Conservation (phyloP, 2,329 filamentous ascomycete genomes). For the Alternaria novae-zelandiae region DNA sequence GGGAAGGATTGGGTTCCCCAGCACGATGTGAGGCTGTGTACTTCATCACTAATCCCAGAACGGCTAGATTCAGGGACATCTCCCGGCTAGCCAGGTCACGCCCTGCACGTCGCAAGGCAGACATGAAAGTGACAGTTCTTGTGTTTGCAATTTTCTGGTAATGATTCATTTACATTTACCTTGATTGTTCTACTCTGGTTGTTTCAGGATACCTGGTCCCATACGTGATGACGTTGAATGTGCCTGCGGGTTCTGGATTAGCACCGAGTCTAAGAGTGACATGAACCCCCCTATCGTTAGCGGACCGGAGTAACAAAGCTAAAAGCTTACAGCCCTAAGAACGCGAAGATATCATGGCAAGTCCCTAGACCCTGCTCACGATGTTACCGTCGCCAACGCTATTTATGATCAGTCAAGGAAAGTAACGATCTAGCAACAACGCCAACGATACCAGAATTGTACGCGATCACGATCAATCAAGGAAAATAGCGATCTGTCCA, state of each 20-base stretch:
- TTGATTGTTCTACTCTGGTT: too few species aligned
- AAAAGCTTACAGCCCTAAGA: not conserved
- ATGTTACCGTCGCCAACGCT: not conserved
- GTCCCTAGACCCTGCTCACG: not conserved
- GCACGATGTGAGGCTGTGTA: conserved; percentile 3
- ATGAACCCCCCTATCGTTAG: not conserved
- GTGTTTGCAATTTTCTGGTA: too few species aligned
- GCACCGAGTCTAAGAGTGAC: too few species aligned
- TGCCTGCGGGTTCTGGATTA: too few species aligned
- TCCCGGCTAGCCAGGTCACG: not conserved
- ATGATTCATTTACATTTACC: too few species aligned
- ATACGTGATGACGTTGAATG: not conserved
- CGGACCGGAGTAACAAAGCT: not conserved
- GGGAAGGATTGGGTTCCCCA: not conserved
- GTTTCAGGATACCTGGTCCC: too few species aligned
- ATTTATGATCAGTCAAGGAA: not conserved
- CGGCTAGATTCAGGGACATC: not conserved
- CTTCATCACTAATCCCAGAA: not conserved
- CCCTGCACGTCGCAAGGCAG: not conserved
- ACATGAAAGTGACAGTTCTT: not conserved
- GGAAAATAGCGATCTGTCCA: too few species aligned
- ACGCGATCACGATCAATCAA: too few species aligned
- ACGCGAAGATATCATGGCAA: not conserved
- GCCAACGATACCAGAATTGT: not conserved
- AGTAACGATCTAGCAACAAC: not conserved